Evolutionary conservation across 371 early-diverging fungal species (phyloP).

Genomic region (Syncephalastrum sp.): DNA sequence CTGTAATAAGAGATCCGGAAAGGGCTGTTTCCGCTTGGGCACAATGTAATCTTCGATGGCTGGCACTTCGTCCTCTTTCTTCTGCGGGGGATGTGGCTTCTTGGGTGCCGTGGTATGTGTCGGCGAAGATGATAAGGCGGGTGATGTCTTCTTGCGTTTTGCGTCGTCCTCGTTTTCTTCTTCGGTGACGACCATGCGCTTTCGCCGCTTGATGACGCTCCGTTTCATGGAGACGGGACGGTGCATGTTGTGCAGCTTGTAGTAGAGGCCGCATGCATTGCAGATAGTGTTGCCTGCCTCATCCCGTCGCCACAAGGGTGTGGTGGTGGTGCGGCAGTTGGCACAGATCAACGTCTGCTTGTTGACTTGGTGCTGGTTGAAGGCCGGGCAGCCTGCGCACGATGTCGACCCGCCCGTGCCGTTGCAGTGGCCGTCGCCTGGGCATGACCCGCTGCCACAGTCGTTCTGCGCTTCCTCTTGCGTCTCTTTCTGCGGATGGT

Average conservation of each 20-base stretch:
- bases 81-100: not conserved
- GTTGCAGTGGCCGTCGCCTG: conserved; percentile 79
- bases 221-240: conserved; percentile 82
- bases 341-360: conserved; percentile 65
- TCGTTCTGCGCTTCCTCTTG: conserved; percentile 1
- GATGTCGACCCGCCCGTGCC: conserved; percentile 74
- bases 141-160: conserved; percentile 8
- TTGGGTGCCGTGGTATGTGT: not conserved
- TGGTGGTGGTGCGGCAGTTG: conserved; percentile 80
- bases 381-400: conserved; percentile 80
- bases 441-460: conserved; percentile 58
- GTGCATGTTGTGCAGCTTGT: conserved; percentile 76
- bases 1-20: not conserved
- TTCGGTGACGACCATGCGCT: conserved; percentile 49
- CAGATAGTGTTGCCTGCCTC: conserved; percentile 76
- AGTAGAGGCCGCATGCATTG: conserved; percentile 89
- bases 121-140: conserved; percentile 1
- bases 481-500: conserved; percentile 17
- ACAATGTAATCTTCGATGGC: conserved; percentile 24
- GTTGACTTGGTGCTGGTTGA: conserved; percentile 66
- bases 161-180: conserved; percentile 20
- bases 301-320: conserved; percentile 90
- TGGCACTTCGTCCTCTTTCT: conserved; percentile 14
- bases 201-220: conserved; percentile 80
- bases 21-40: conserved; percentile 9